These are phyloP conservation scores for carrot (Daucus carota) DNA, from an alignment of 129 eudicot genomes.

Conservation along the genomic window DNA sequence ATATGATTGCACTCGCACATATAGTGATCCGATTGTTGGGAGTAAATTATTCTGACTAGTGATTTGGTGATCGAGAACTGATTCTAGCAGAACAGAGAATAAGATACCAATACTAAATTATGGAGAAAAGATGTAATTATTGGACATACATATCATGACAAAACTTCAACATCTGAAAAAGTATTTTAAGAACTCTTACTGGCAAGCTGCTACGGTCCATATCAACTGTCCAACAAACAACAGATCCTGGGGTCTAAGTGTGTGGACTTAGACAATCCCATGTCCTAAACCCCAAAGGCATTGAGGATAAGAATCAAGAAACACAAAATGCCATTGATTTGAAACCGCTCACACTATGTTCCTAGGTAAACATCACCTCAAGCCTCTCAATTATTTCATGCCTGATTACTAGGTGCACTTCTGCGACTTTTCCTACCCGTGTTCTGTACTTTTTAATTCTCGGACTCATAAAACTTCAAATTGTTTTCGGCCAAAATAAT, in stretches of 20 bases:
- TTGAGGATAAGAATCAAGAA: constrained; percentile 3
- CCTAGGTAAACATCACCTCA: constrained; percentile 1
- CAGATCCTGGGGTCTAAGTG: constrained; percentile 2
- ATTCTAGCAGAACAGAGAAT: background rate
- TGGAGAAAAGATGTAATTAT: background rate
- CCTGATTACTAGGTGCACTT: background rate
- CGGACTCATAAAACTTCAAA: background rate
- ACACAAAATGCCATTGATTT: background rate
- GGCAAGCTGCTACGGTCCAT: background rate
- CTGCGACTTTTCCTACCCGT: background rate
- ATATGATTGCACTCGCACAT: background rate
- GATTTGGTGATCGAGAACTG: background rate
- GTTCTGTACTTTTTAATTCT: background rate
- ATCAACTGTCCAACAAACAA: background rate
- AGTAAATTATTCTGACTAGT: background rate
- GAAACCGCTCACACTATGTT: background rate
- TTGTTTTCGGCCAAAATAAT: background rate
- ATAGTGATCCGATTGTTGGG: background rate
- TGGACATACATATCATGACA: background rate
- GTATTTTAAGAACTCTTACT: background rate
- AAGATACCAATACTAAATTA: background rate
- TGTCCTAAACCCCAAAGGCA: background rate
- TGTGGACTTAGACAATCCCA: background rate
- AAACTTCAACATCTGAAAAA: constrained; percentile 5
- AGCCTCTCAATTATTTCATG: background rate